Evolutionary conservation across 2,329 filamentous ascomycete genomes (phyloP).

Genomic region (Stagonosporopsis chrysanthemi): DNA sequence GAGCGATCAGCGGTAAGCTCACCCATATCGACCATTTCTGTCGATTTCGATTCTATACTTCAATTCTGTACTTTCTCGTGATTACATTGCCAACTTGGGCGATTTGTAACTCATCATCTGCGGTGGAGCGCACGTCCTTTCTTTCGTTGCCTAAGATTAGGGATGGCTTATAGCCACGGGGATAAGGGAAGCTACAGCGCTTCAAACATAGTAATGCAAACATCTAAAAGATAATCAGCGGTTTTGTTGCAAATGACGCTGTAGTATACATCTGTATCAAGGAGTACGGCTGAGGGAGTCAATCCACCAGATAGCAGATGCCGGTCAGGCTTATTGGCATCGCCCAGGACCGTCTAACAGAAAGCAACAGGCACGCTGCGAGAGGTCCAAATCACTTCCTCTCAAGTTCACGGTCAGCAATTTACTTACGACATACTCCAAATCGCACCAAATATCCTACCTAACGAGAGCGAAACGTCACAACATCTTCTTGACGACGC

Average conservation of each 20-base stretch:
- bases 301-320: background rate
- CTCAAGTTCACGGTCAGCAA: too few relatives aligned
- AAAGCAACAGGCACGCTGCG: background rate
- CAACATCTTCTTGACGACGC: too few relatives aligned
- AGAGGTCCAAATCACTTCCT: too few relatives aligned
- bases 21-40: background rate
- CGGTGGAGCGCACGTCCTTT: background rate
- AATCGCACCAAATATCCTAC: too few relatives aligned
- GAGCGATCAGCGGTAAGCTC: background rate
- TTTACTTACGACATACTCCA: too few relatives aligned
- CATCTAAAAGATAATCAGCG: background rate
- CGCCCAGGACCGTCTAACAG: background rate
- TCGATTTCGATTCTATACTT: background rate
- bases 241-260: background rate
- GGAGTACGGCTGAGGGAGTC: background rate
- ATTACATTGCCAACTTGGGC: background rate
- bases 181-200: conserved; percentile 1
- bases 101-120: background rate
- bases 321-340: background rate
- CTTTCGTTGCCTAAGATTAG: conserved; percentile 14
- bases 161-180: conserved; percentile 12
- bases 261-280: background rate
- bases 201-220: conserved; percentile 18
- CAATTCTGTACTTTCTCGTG: conserved; percentile 12
- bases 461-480: too few relatives aligned